phyloP scores from a whole-genome alignment of 1,284 basidiomycete genomes.

The Trichosporon sp. region DNA sequence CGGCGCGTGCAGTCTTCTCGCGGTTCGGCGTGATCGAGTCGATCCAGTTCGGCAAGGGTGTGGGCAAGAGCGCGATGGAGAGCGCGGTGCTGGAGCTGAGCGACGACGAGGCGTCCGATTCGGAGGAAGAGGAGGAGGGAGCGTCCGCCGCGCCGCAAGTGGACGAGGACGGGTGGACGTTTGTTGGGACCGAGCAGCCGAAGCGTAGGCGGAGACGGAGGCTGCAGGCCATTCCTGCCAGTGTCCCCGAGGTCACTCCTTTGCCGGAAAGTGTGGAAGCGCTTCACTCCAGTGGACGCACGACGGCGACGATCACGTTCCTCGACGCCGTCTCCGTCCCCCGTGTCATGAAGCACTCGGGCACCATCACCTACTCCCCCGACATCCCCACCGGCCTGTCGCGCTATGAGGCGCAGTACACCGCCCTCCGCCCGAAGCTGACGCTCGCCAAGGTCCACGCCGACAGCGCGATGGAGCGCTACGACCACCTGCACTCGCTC shows the following conservation, averaged over 20 bases:
- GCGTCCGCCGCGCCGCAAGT: slow-evolving; percentile 45
- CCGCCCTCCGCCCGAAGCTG: slow-evolving; percentile 69
- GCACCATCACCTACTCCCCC: slow-evolving; percentile 29
- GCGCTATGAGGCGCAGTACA: slow-evolving; percentile 69
- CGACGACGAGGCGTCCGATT: slow-evolving; percentile 47
- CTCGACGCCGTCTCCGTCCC: slow-evolving; percentile 69
- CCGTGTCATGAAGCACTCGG: slow-evolving; percentile 60
- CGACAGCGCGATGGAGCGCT: slow-evolving; percentile 71
- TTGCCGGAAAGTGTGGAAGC: slow-evolving; percentile 34
- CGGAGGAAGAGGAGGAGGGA: slow-evolving; percentile 56
- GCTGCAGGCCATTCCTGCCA: slow-evolving; percentile 65
- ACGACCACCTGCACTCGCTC: slow-evolving; percentile 68
- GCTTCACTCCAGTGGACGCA: slow-evolving; percentile 37
- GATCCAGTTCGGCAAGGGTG: slow-evolving; percentile 61
- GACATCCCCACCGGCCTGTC: slow-evolving; percentile 66
- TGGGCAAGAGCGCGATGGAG: slow-evolving; percentile 40
- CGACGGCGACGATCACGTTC: slow-evolving; percentile 73
- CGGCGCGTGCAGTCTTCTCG: slow-evolving; percentile 72
- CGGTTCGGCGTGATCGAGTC: slow-evolving; percentile 73
- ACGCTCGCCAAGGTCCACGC: slow-evolving; percentile 71
- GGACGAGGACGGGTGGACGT: slow-evolving; percentile 53
- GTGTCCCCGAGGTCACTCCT: slow-evolving; percentile 52
- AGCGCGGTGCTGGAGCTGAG: slow-evolving; percentile 40
- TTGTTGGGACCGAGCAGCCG: slow-evolving; percentile 61
- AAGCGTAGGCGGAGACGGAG: slow-evolving; percentile 33